Conservation (phyloP, 2,329 filamentous ascomycete genomes). For the Venturia asperata region DNA sequence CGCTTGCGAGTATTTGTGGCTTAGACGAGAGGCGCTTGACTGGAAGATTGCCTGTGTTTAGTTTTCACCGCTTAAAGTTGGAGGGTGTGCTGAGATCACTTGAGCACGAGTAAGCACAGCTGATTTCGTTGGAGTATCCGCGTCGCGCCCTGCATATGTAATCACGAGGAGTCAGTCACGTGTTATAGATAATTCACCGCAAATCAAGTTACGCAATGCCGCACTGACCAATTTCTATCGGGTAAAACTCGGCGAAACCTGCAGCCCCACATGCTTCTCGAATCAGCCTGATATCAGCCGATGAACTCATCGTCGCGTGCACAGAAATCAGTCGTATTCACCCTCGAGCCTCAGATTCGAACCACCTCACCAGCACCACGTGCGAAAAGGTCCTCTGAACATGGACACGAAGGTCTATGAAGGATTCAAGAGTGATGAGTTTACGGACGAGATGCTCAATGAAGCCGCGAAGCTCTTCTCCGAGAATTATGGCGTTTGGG, state of each 20-base stretch:
- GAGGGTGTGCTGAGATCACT: not conserved
- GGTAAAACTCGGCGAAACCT: not conserved
- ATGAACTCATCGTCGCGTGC: not conserved
- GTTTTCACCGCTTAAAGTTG: not conserved
- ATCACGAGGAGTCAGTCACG: too few relatives aligned
- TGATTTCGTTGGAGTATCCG: not conserved
- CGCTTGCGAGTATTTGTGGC: too few relatives aligned
- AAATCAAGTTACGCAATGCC: not conserved
- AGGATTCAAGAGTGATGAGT: constrained; percentile 25
- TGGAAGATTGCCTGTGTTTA: not conserved
- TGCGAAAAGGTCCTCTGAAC: constrained; percentile 21
- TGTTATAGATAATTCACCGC: not conserved
- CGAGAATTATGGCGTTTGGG: constrained; percentile 33
- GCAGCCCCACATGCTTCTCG: not conserved
- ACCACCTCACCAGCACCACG: constrained; percentile 20
- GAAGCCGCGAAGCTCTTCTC: constrained; percentile 32
- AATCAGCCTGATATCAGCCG: not conserved
- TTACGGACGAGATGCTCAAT: constrained; percentile 34
- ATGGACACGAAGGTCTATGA: constrained; percentile 28
- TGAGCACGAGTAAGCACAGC: not conserved
- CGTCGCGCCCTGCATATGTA: not conserved
- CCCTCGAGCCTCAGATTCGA: constrained; percentile 22
- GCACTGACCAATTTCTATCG: not conserved
- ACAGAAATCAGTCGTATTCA: constrained; percentile 24
- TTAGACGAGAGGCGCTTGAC: not conserved